A percentile compares a stretch with the other conserved stretches of the same genome.
Evolutionary conservation across 257 asterid genomes (phyloP).

Genomic region (Coffea canephora): DNA sequence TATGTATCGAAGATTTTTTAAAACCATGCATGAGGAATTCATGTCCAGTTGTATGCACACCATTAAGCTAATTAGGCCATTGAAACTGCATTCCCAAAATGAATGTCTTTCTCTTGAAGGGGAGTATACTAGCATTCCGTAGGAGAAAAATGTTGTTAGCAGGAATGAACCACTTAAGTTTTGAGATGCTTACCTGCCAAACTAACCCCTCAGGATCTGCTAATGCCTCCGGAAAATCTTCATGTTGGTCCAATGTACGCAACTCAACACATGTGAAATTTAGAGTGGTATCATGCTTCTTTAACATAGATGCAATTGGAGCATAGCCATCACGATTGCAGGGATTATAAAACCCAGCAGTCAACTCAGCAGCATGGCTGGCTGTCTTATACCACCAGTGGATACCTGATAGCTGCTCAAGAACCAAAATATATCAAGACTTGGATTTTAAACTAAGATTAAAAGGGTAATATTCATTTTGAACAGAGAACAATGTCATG

Average conservation of each 20-base stretch:
- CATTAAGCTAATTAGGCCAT: not conserved
- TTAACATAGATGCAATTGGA: constrained; percentile 54
- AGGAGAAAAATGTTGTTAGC: not conserved
- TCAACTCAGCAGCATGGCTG: constrained; percentile 81
- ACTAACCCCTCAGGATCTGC: constrained; percentile 77
- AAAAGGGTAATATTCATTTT: not conserved
- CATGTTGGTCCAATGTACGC: constrained; percentile 46
- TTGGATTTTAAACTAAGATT: not conserved
- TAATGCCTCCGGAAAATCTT: constrained; percentile 49
- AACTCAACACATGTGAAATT: constrained; percentile 49
- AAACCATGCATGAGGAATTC: not conserved
- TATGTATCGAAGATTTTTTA: not conserved
- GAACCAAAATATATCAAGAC: not conserved
- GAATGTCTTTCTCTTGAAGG: not conserved
- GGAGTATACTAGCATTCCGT: not conserved
- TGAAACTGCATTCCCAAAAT: not conserved
- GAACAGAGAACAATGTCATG: not conserved
- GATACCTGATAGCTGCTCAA: constrained; percentile 66
- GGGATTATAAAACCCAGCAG: constrained; percentile 78
- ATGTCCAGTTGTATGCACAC: not conserved
- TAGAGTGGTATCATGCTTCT: constrained; percentile 58
- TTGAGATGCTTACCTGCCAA: constrained; percentile 74
- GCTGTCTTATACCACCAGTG: constrained; percentile 84
- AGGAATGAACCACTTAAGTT: not conserved
- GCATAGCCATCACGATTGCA: constrained; percentile 82